phyloP scores from a whole-genome alignment of 208 protist genomes.

The Leishmania tropica region DNA sequence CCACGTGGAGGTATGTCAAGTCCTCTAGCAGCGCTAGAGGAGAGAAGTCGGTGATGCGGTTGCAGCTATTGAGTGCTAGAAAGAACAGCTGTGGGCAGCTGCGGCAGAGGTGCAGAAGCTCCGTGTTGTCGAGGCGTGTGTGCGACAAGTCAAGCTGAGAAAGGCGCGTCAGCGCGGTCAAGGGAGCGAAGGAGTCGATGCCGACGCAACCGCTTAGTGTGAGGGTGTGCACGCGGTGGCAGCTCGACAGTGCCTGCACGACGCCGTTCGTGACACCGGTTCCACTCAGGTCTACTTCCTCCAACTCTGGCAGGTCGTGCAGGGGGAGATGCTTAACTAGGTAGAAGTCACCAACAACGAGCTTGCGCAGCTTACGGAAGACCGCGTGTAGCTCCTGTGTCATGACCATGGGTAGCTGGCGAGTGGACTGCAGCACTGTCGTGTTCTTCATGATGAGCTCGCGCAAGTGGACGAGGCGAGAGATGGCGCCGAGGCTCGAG shows the following conservation, averaged over 20 bases:
- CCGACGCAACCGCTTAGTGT: constrained; percentile 20
- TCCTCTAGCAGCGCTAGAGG: constrained; percentile 16
- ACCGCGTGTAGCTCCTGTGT: constrained; percentile 28
- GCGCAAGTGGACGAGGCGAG: constrained; percentile 28
- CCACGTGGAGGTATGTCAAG: constrained; percentile 21
- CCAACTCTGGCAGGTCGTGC: constrained; percentile 15
- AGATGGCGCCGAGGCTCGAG: constrained; percentile 22
- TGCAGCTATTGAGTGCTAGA: constrained; percentile 18
- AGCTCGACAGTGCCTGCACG: constrained; percentile 19
- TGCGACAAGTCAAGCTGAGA: constrained; percentile 14
- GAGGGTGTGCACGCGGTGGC: constrained; percentile 18
- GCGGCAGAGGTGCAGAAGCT: constrained; percentile 17
- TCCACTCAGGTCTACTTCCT: constrained; percentile 25
- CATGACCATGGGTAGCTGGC: constrained; percentile 18
- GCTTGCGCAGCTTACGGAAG: constrained; percentile 27
- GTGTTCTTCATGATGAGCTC: constrained; percentile 38
- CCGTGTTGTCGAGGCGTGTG: constrained; percentile 14
- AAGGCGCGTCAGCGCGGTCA: constrained; percentile 8
- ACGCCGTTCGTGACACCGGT: constrained; percentile 22
- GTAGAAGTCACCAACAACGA: constrained; percentile 32
- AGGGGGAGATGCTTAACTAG: constrained; percentile 32
- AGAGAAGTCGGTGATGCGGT: constrained; percentile 16
- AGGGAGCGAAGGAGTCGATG: constrained; percentile 11
- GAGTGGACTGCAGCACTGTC: constrained; percentile 13
- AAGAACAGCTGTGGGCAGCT: constrained; percentile 18